phyloP scores from a whole-genome alignment of 257 asterid genomes.

The Petunia secreta region DNA sequence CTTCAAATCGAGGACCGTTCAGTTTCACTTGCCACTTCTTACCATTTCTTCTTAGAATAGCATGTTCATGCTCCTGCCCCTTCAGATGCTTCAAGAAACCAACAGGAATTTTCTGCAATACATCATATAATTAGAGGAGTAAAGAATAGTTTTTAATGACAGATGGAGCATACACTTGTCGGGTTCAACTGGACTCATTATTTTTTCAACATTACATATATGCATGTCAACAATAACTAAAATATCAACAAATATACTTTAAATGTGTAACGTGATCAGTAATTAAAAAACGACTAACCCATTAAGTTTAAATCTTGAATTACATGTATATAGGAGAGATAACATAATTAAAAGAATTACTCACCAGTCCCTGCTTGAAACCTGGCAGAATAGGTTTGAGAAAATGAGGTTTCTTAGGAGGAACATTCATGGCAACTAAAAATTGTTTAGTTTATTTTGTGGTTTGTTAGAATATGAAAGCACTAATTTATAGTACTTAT shows the following conservation, averaged over 20 bases:
- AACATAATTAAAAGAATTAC: background rate
- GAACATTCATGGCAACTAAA: background rate
- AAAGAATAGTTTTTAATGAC: no score
- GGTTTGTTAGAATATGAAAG: no score
- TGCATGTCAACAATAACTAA: background rate
- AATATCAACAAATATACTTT: background rate
- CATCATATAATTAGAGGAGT: background rate
- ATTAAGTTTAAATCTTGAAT: background rate
- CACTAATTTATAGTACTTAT: no score
- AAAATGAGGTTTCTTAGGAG: conserved; percentile 32
- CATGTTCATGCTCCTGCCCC: background rate
- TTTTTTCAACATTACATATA: background rate
- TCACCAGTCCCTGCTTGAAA: conserved; percentile 22
- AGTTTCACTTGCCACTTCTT: conserved; percentile 28
- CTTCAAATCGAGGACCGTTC: background rate
- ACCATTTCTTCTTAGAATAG: conserved; percentile 15
- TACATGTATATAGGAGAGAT: background rate
- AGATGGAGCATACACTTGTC: no score
- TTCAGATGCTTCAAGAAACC: conserved; percentile 23
- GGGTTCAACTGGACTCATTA: background rate
- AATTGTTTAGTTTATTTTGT: no score
- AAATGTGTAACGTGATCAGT: background rate
- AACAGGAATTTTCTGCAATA: conserved; percentile 24
- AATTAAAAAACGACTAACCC: no score
- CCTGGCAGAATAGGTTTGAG: conserved; percentile 28